phyloP scores from a whole-genome alignment of 2,329 filamentous ascomycete species.

The Tolypocladium inflatum region DNA sequence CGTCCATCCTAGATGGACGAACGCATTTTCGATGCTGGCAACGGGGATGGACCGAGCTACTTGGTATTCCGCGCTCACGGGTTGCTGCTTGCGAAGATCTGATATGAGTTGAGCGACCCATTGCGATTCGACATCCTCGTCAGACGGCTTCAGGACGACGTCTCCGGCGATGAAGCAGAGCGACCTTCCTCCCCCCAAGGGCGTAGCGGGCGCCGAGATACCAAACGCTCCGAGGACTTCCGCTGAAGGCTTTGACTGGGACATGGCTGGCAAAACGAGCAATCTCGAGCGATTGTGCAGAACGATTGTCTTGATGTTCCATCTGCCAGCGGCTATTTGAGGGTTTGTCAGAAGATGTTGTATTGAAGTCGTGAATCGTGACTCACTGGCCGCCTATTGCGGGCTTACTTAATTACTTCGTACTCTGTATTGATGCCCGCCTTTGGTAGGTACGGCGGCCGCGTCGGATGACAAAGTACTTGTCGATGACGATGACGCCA shows the following conservation, averaged over 20 bases:
- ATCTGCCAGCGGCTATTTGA: too few species aligned
- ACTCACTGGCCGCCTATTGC: too few species aligned
- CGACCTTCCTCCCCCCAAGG: not conserved
- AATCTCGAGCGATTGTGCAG: too few species aligned
- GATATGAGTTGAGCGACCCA: not conserved
- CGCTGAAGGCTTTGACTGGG: not conserved
- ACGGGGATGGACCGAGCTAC: not conserved
- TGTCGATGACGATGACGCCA: too few species aligned
- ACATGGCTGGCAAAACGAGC: too few species aligned
- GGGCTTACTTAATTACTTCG: too few species aligned
- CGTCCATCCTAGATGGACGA: constrained; percentile 3
- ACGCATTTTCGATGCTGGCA: not conserved
- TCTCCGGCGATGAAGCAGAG: constrained; percentile 1
- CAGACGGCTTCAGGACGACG: constrained; percentile 2
- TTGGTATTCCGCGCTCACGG: not conserved
- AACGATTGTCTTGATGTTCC: too few species aligned
- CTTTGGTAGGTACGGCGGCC: too few species aligned
- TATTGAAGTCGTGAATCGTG: too few species aligned
- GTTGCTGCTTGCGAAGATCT: not conserved
- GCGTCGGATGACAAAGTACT: too few species aligned
- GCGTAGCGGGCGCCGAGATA: not conserved
- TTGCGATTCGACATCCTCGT: constrained; percentile 1
- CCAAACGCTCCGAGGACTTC: constrained; percentile 1
- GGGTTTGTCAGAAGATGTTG: too few species aligned
- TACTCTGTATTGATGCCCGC: too few species aligned